phyloP scores from a whole-genome alignment of 106 monocot genomes.

The Dioscorea alata region DNA sequence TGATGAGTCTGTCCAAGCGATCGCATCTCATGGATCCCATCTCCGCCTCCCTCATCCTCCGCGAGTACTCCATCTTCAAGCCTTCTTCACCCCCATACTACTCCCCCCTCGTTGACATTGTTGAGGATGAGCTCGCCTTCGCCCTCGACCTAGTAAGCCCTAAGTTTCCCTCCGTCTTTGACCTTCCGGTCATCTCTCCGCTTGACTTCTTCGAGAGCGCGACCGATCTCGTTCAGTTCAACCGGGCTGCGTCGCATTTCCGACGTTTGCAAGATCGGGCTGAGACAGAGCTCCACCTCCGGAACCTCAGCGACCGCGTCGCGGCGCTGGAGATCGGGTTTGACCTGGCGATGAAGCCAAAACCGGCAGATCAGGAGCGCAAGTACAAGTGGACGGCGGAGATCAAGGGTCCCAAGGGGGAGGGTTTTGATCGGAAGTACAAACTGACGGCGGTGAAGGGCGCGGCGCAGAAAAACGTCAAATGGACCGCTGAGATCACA shows the following conservation, averaged over 20 bases:
- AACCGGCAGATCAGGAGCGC: slow-evolving; percentile 18
- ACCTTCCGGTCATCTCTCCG: background rate
- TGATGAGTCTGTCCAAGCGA: slow-evolving; percentile 25
- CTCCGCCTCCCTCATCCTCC: slow-evolving; percentile 2
- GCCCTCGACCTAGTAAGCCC: slow-evolving; percentile 36
- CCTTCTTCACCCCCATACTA: background rate
- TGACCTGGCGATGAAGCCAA: slow-evolving; percentile 4
- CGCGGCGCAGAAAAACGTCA: slow-evolving; percentile 31
- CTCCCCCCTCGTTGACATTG: background rate
- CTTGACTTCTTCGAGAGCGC: slow-evolving; percentile 16
- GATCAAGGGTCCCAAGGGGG: slow-evolving; percentile 34
- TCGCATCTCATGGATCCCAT: slow-evolving; percentile 29
- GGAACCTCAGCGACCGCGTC: slow-evolving; percentile 53
- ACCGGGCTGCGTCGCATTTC: background rate
- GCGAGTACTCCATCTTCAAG: background rate
- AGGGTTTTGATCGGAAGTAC: slow-evolving; percentile 50
- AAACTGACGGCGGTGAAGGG: slow-evolving; percentile 44
- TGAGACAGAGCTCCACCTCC: slow-evolving; percentile 34
- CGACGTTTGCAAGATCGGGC: slow-evolving; percentile 8
- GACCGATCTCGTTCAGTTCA: slow-evolving; percentile 16
- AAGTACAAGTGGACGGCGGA: slow-evolving; percentile 86
- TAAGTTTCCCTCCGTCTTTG: slow-evolving; percentile 3
- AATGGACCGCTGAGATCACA: slow-evolving; percentile 20
- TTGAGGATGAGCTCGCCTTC: slow-evolving; percentile 16
- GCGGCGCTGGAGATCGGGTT: slow-evolving; percentile 63